These are phyloP conservation scores for Apophysomyces sp. DNA, from an alignment of 371 early-diverging fungal genomes.

Conservation along the genomic window DNA sequence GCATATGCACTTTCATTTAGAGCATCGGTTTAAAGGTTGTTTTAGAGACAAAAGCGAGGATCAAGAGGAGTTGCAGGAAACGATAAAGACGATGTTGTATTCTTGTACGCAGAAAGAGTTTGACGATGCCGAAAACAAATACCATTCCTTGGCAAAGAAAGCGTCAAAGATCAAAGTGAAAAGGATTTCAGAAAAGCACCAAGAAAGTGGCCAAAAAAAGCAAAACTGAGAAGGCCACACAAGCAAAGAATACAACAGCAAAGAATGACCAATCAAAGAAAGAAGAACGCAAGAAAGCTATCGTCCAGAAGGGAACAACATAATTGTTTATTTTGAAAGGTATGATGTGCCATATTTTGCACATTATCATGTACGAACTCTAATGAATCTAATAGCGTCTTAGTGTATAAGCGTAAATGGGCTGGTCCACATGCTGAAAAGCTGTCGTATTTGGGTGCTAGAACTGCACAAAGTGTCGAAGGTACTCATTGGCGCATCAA, in stretches of 20 bases:
- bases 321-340: not conserved
- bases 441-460: not conserved
- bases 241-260: not conserved
- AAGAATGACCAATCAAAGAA: not conserved
- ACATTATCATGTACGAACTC: no score
- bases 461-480: conserved; percentile 8
- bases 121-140: not conserved
- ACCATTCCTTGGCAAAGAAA: not conserved
- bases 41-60: not conserved
- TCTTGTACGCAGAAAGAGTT: not conserved
- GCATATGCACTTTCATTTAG: not conserved
- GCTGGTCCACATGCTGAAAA: conserved; percentile 4
- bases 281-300: not conserved
- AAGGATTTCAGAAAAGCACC: no score
- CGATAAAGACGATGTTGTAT: not conserved
- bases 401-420: conserved; percentile 6
- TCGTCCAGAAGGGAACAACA: not conserved
- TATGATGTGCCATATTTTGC: not conserved
- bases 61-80: not conserved
- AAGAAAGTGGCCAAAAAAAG: not conserved
- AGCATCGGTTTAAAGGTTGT: not conserved
- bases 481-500: conserved; percentile 7
- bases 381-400: not conserved
- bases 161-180: not conserved
- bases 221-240: not conserved